Conservation (phyloP, 441 rosid genomes). For the Hypseocharis bilobata region DNA sequence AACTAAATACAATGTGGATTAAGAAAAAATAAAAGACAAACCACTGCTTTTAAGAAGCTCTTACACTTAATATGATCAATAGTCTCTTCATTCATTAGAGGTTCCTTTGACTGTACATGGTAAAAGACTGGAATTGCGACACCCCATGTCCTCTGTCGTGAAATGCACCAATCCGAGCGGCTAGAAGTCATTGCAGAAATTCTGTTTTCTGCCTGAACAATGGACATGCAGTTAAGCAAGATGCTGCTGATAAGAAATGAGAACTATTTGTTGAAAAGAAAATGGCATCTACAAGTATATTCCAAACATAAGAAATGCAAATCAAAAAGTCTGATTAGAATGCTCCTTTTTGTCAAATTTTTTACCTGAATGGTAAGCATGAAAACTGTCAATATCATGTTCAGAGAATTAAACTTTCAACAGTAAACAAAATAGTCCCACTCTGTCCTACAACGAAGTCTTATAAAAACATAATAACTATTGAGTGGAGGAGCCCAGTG, state of each 20-base stretch:
- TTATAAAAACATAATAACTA: no score
- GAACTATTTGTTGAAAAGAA: conserved; percentile 12
- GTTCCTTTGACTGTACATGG: conserved; percentile 66
- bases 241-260: conserved; percentile 12
- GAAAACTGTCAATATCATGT: no score
- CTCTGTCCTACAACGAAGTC: no score
- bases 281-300: neutral
- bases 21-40: conserved; percentile 4
- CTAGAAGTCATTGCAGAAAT: conserved; percentile 85
- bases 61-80: conserved; percentile 76
- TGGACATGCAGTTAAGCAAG: conserved; percentile 16
- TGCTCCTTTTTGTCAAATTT: neutral
- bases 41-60: conserved; percentile 20
- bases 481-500: no score
- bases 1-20: neutral
- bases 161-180: conserved; percentile 96
- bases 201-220: conserved; percentile 75
- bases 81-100: conserved; percentile 84
- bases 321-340: neutral
- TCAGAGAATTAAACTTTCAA: no score
- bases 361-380: no score
- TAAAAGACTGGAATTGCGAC: conserved; percentile 93
- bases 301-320: neutral
- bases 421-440: no score
- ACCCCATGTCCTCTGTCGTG: conserved; percentile 97